These are phyloP conservation scores for Cichorium intybus DNA, from an alignment of 140 eudicot genomes.

Conservation along the genomic window DNA sequence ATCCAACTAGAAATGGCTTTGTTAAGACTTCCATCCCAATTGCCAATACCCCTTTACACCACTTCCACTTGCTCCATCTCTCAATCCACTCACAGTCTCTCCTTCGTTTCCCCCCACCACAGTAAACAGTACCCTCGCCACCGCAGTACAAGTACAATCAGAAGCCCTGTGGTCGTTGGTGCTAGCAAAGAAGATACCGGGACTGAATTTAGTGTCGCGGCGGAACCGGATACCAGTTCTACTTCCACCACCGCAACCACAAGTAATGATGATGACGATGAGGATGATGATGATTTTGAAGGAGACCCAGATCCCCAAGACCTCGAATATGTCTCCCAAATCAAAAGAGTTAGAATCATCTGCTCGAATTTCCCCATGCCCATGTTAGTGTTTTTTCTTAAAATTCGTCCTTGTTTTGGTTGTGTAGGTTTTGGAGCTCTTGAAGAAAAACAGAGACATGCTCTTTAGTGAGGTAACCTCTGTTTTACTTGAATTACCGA, in stretches of 20 bases:
- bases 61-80: slow-evolving; percentile 10
- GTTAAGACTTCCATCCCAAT: slow-evolving; percentile 25
- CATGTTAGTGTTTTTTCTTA: slow-evolving; percentile 2
- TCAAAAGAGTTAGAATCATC: slow-evolving; percentile 42
- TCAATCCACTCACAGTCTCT: slow-evolving; percentile 24
- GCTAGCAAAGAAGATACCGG: slow-evolving; percentile 41
- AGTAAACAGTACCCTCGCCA: slow-evolving; percentile 13
- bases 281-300: slow-evolving; percentile 26
- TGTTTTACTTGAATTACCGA: neutral
- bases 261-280: slow-evolving; percentile 8
- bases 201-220: slow-evolving; percentile 24
- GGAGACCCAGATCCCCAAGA: slow-evolving; percentile 68
- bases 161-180: slow-evolving; percentile 14
- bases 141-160: slow-evolving; percentile 12
- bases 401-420: slow-evolving; percentile 5
- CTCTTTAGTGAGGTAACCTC: slow-evolving; percentile 69
- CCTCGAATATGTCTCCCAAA: slow-evolving; percentile 71
- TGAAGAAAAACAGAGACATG: slow-evolving; percentile 94
- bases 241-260: neutral
- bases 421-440: slow-evolving; percentile 82
- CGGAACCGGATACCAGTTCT: slow-evolving; percentile 15
- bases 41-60: slow-evolving; percentile 31
- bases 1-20: slow-evolving; percentile 7
- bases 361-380: neutral
- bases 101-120: slow-evolving; percentile 20